Evolutionary conservation across 129 eudicot genomes (phyloP), one percentile per base, ranked within the genome.

Genomic region (Chrysanthemum lavandulifolium): DNA sequence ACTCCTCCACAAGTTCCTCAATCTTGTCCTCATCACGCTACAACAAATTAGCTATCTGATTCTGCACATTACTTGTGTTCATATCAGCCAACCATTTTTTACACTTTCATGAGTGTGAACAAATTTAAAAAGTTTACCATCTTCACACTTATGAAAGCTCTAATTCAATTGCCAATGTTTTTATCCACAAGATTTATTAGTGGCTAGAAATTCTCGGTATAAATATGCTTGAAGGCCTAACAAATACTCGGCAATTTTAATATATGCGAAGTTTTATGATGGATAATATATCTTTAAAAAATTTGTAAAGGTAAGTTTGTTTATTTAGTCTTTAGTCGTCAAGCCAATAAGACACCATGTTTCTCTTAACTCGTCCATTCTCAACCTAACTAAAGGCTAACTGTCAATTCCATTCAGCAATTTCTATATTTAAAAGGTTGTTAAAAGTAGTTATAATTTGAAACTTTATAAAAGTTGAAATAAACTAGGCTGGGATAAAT

Each of bases 351-450:
- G 78, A 72, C 21, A 29, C 72, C 60, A 47, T 19, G 55, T 56
- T 65, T 78, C n/a, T 47, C 73, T 48, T 65, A 72, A 33, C 73
- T 78, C 48, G 78, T 78, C 82, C 73, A 72, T 72, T 78, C 47
- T 78, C 68, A 64, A 78, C 82, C 82, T 78, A 78, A 78, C 66
- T 78, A 65, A 72, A 72, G 82, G 78, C 60, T 65, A 65, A 72
- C 63, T 66, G 78, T 65, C 63, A 78, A 78, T 72, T 68, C 82
- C 68, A 78, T 78, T 67, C 56, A 65, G 67, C 61, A 65, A 65
- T 27, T 78, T 65, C 8, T 78, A 72, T 64, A 78, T 71, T 54
- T 15, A 71, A 54, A 78, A 72, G 62, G 56, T 78, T 19, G 82
- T 78, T 78, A 78, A 56, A 78, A 58, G 82, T 72, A 51, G 27